Percentiles rank a stretch among this genome's conserved stretches.
Evolutionary conservation across 2,329 filamentous ascomycete genomes (phyloP).

Genomic region (Pseudogymnoascus destructans): DNA sequence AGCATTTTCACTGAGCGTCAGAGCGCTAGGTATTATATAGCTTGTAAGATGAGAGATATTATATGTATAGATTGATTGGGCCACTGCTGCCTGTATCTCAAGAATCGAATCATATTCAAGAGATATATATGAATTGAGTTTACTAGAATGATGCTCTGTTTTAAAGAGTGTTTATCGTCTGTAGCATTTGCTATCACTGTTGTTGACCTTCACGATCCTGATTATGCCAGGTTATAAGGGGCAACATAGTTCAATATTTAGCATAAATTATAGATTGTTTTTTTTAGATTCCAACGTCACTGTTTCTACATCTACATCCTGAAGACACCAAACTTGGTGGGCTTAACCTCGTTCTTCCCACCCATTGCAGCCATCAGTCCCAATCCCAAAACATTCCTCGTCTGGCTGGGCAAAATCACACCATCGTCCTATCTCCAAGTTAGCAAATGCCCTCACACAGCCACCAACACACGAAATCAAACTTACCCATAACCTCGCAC

Average conservation of each 20-base stretch:
- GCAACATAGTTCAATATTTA: not conserved
- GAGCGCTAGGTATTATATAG: not conserved
- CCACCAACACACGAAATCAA: constrained; percentile 32
- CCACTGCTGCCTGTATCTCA: not conserved
- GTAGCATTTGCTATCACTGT: not conserved
- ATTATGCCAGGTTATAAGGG: not conserved
- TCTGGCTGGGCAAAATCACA: constrained; percentile 66
- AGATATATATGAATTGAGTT: not conserved
- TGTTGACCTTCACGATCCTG: not conserved
- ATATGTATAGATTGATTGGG: constrained; percentile 5
- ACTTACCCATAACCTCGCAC: constrained; percentile 68
- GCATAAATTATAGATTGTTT: not conserved
- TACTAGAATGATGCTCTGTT: not conserved
- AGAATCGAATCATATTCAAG: not conserved
- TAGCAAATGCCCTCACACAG: constrained; percentile 23
- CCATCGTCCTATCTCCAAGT: constrained; percentile 50
- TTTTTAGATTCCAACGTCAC: not conserved
- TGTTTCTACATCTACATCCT: constrained; percentile 50
- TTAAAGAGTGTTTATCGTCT: not conserved
- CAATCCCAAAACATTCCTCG: constrained; percentile 56
- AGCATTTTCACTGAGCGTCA: constrained; percentile 1
- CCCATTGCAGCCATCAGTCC: constrained; percentile 60
- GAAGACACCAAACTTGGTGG: constrained; percentile 67
- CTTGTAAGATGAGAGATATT: constrained; percentile 5
- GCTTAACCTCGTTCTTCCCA: constrained; percentile 48